These are phyloP conservation scores for Aspergillus latus DNA, from an alignment of 2,329 filamentous ascomycete species.

Conservation along the genomic window DNA sequence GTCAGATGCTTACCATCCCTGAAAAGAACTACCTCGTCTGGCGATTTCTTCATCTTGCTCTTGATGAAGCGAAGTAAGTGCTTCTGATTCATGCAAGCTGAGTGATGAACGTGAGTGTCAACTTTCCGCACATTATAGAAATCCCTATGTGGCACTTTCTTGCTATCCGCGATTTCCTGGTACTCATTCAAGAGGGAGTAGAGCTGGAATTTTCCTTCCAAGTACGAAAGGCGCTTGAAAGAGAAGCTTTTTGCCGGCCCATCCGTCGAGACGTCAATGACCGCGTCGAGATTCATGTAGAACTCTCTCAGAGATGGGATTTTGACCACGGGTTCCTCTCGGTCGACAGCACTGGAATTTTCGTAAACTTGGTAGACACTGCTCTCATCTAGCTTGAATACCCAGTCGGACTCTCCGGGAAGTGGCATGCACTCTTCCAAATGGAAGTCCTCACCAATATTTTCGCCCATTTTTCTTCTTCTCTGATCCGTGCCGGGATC, in stretches of 20 bases:
- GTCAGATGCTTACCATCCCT: conserved; percentile 91
- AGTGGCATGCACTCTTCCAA: conserved; percentile 75
- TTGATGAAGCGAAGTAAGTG: conserved; percentile 98
- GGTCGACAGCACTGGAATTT: conserved; percentile 60
- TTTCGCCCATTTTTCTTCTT: conserved; percentile 78
- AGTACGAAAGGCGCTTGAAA: conserved; percentile 87
- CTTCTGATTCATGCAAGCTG: conserved; percentile 99
- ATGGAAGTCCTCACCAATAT: conserved; percentile 90
- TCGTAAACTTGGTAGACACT: conserved; percentile 94
- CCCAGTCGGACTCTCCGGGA: conserved; percentile 68
- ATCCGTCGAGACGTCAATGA: conserved; percentile 87
- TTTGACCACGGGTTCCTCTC: conserved; percentile 68
- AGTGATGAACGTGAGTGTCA: conserved; percentile 98
- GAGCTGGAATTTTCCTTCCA: conserved; percentile 96
- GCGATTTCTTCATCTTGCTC: conserved; percentile 99
- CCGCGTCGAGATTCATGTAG: conserved; percentile 88
- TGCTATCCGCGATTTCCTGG: conserved; percentile 96
- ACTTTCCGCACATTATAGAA: conserved; percentile 99
- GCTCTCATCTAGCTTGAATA: conserved; percentile 74
- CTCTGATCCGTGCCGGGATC: conserved; percentile 52
- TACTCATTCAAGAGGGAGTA: conserved; percentile 94
- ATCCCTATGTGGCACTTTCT: conserved; percentile 94
- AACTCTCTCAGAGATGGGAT: conserved; percentile 95
- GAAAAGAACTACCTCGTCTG: conserved; percentile 88
- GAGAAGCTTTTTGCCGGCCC: conserved; percentile 97